phyloP scores from a whole-genome alignment of 768 basidiomycete genomes.

The Kwoniella europaea region DNA sequence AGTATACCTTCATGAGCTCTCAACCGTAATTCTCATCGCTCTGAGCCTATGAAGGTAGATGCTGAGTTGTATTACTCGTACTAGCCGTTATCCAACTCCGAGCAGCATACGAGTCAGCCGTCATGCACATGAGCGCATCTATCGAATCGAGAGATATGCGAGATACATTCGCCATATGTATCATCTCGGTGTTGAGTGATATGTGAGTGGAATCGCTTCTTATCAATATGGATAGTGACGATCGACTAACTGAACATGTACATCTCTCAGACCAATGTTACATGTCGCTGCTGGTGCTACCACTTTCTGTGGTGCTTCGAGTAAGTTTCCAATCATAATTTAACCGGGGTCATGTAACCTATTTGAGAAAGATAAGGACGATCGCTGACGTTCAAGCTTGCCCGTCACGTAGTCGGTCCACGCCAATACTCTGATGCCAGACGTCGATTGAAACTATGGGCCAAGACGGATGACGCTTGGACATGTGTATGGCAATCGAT shows the following conservation, averaged over 20 bases:
- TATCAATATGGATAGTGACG: background rate
- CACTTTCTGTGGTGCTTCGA: constrained; percentile 36
- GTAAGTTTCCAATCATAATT: constrained; percentile 15
- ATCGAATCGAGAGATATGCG: constrained; percentile 39
- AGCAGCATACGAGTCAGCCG: constrained; percentile 37
- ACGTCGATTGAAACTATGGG: constrained; percentile 41
- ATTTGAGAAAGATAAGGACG: background rate
- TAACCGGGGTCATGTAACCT: background rate
- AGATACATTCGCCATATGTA: constrained; percentile 44
- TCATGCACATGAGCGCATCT: constrained; percentile 24
- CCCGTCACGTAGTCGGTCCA: constrained; percentile 22
- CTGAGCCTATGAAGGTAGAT: too few species aligned
- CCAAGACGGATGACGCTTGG: constrained; percentile 50
- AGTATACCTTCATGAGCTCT: background rate
- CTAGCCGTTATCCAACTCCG: constrained; percentile 48
- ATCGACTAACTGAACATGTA: background rate
- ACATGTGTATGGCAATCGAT: constrained; percentile 49
- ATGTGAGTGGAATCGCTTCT: constrained; percentile 29
- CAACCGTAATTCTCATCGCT: background rate
- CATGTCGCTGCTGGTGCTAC: constrained; percentile 42
- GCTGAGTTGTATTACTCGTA: background rate
- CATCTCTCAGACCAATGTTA: constrained; percentile 40
- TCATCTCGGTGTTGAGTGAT: constrained; percentile 45
- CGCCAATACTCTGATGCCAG: constrained; percentile 44
- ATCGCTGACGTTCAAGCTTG: background rate